Evolutionary conservation across 2,329 filamentous ascomycete genomes (phyloP).

Genomic region (Macroventuria anomochaeta): DNA sequence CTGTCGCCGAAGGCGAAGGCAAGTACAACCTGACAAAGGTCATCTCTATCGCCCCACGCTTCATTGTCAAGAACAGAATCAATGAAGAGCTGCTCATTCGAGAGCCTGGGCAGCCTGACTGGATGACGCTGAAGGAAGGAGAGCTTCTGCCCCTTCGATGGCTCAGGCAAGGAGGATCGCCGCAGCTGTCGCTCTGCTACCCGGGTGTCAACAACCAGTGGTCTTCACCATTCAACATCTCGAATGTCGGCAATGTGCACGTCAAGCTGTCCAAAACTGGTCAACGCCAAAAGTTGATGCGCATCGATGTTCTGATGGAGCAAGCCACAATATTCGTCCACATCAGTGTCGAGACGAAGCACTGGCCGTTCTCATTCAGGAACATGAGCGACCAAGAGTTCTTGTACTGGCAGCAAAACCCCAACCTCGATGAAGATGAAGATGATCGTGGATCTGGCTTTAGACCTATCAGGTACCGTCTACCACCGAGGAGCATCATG

Average conservation of each 20-base stretch:
- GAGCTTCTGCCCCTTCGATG: conserved; percentile 87
- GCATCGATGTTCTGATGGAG: conserved; percentile 90
- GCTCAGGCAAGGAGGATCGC: conserved; percentile 79
- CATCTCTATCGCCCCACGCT: conserved; percentile 89
- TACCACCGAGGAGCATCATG: conserved; percentile 97
- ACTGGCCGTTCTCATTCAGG: conserved; percentile 98
- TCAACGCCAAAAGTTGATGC: conserved; percentile 85
- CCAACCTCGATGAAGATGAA: conserved; percentile 90
- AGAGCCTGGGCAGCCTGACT: conserved; percentile 88
- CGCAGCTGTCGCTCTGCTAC: conserved; percentile 92
- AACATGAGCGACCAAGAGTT: conserved; percentile 98
- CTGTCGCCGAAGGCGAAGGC: conserved; percentile 86
- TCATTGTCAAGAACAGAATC: conserved; percentile 92
- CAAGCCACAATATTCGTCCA: conserved; percentile 92
- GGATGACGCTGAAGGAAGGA: conserved; percentile 78
- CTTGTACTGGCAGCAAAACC: conserved; percentile 93
- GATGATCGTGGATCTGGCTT: conserved; percentile 82
- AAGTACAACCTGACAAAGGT: conserved; percentile 99
- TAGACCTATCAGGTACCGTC: conserved; percentile 88
- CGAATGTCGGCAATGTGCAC: conserved; percentile 88
- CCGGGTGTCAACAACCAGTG: conserved; percentile 95
- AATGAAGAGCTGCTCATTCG: conserved; percentile 87
- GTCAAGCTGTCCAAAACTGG: conserved; percentile 92
- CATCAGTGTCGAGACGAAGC: conserved; percentile 86
- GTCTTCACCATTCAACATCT: conserved; percentile 98